Evolutionary conservation across 2,329 filamentous ascomycete species (phyloP).

Genomic region (Neodidymelliopsis sp.): DNA sequence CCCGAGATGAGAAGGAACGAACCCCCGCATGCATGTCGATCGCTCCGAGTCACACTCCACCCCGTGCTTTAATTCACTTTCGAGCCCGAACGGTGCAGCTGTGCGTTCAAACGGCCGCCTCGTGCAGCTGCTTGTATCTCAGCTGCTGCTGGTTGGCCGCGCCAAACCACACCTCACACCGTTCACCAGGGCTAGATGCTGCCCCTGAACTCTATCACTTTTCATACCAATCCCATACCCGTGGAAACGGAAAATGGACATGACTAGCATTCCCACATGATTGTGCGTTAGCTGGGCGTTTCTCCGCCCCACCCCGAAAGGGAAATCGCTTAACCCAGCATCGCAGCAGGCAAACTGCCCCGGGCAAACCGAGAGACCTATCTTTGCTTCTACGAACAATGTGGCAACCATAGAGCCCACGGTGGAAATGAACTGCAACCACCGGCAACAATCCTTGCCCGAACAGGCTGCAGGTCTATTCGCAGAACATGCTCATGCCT

Average conservation of each 20-base stretch:
- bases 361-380: neutral
- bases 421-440: slow-evolving; percentile 10
- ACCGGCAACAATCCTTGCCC: neutral
- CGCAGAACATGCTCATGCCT: slow-evolving; percentile 8
- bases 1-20: slow-evolving; percentile 15
- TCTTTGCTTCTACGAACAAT: slow-evolving; percentile 7
- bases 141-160: slow-evolving; percentile 1
- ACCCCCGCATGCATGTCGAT: slow-evolving; percentile 13
- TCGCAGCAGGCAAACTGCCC: slow-evolving; percentile 1
- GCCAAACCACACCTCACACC: slow-evolving; percentile 8
- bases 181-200: neutral
- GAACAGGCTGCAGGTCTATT: slow-evolving; percentile 1
- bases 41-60: slow-evolving; percentile 10
- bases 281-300: too few relatives aligned
- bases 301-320: too few relatives aligned
- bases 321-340: neutral
- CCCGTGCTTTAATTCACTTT: slow-evolving; percentile 1
- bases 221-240: neutral
- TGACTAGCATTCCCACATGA: too few relatives aligned
- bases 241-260: slow-evolving; percentile 5
- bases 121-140: too few relatives aligned
- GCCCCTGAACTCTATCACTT: slow-evolving; percentile 1
- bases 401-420: slow-evolving; percentile 3
- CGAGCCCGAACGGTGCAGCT: slow-evolving; percentile 16
- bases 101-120: slow-evolving; percentile 14